Base-by-base conservation (phyloP, 495 filamentous ascomycete genomes). In the Durotheca rogersii region DNA sequence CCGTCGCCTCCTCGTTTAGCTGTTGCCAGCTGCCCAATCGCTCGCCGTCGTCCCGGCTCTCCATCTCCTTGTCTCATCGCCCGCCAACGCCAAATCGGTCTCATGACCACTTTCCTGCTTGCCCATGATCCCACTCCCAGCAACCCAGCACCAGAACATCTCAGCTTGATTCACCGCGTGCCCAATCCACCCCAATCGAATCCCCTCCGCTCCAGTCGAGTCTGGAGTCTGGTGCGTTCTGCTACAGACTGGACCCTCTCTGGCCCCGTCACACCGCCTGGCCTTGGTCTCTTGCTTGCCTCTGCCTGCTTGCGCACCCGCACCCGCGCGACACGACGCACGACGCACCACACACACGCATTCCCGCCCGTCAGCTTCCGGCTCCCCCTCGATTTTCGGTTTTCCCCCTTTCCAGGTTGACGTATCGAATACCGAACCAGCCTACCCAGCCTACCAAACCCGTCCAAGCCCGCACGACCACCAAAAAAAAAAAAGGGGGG, bases 301-400 rank as follows among this genome's bases (percentile, higher is more conserved):
- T 27, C 9, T 4, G 23, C 4, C 23, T 27, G 23, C 23, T 9
- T 27, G 4, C 23, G 4, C 23, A 27, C 4, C 23, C 37, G 40
- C 18, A 25, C 11, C 21, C 45, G 10, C 4, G 36, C 36, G n/a
- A 39, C 36, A 59, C 50, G 31, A 41, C 44, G 25, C 40, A 53
- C 44, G 30, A 53, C 49, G 50, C 40, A 59, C 41, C 19, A 43
- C 50, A 59, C 23, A 27, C n/a, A n/a, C n/a, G n/a, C n/a, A n/a
- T n/a, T 53, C 56, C 56, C 56, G 56, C 56, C 56, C 50, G 56
- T 59, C 56, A 59, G 56, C 56, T 53, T 53, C 56, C 50, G 45
- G 42, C 49, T 59, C 53, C 56, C 56, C 56, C 56, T 49, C 56
- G 42, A 58, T 58, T 58, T 37, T 15, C 18, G 47, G 37, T 23